Conservation (phyloP, 1,284 basidiomycete species). For the Moniliella sp. region DNA sequence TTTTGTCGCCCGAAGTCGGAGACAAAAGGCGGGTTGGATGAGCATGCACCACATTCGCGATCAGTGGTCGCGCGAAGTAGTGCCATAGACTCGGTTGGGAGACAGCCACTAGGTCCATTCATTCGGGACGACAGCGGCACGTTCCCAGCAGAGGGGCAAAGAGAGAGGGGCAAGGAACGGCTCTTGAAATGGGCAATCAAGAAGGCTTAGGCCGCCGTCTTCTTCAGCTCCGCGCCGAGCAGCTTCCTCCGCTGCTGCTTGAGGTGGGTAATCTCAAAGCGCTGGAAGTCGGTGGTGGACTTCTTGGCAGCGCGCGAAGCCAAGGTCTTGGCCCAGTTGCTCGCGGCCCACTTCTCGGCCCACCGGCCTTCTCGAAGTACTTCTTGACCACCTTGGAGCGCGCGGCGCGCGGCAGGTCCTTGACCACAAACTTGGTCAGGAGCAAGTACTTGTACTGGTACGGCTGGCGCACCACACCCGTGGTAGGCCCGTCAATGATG, state of each 20-base stretch:
- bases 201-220: too few relatives aligned
- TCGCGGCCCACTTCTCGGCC: conserved; percentile 51
- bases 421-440: conserved; percentile 67
- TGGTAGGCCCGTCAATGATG: conserved; percentile 77
- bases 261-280: conserved; percentile 45
- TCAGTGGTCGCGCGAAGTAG: too few relatives aligned
- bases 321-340: conserved; percentile 80
- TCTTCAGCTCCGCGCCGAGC: conserved; percentile 19
- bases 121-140: too few relatives aligned
- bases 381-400: conserved; percentile 64
- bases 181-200: too few relatives aligned
- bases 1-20: too few relatives aligned
- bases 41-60: too few relatives aligned
- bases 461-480: conserved; percentile 71
- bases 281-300: conserved; percentile 61
- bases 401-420: conserved; percentile 66
- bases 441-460: conserved; percentile 77
- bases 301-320: conserved; percentile 55
- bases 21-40: too few relatives aligned
- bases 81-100: too few relatives aligned
- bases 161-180: too few relatives aligned
- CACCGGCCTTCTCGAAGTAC: conserved; percentile 59
- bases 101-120: too few relatives aligned
- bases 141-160: too few relatives aligned
- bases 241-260: conserved; percentile 40